Base-by-base conservation (phyloP, 129 eudicot species). In the Flaveria brownii region DNA sequence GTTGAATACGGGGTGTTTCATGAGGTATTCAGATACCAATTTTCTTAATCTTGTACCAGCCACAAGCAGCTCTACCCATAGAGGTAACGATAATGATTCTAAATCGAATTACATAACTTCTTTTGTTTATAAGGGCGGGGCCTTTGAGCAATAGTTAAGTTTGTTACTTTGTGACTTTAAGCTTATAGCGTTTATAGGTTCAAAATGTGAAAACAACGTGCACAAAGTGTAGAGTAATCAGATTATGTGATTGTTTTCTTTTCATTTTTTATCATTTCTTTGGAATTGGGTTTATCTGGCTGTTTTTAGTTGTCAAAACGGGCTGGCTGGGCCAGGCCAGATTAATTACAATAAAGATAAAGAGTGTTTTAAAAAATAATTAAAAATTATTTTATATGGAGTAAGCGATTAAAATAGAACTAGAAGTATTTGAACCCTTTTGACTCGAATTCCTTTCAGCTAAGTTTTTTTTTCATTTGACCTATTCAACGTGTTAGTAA, bases 1-100 rank as follows among this genome's bases (percentile, higher is more conserved):
- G 14, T 12, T 91, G 83, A 80, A 88, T 70, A 86, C 94, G 0
- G 94, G 97, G 7, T 91, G 97, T 83, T 86, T 88, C 72, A 72
- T 91, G 91, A 87, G 96, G 86, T 92, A 89, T 71, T 92, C 97
- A 9, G 92, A 92, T 73, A 80, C 77, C 18, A 50, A 92, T 72
- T 92, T 92, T 76, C 91, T 92, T 42, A 92, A 92, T 85, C 78
- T 89, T 10, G 72, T 72, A 56, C 78, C 85, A 0, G 59, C 62
- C 46, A 57, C 62, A 45, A 83, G 87, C 17, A 78, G 39, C 50
- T 84, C 90, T 39, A 74, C 81, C 57, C 86, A 88, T 80, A 70
- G 20, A 72, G 75, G 73, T 73, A 64, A n/a, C n/a, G 22, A 63
- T 22, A 41, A 57, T 39, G 36, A 5, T 76, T 9, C 10, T 14